Evolutionary conservation across 163 green algal species (phyloP), one percentile per base, ranked within the genome.

Genomic region (Coccomyxa subellipsoidea): DNA sequence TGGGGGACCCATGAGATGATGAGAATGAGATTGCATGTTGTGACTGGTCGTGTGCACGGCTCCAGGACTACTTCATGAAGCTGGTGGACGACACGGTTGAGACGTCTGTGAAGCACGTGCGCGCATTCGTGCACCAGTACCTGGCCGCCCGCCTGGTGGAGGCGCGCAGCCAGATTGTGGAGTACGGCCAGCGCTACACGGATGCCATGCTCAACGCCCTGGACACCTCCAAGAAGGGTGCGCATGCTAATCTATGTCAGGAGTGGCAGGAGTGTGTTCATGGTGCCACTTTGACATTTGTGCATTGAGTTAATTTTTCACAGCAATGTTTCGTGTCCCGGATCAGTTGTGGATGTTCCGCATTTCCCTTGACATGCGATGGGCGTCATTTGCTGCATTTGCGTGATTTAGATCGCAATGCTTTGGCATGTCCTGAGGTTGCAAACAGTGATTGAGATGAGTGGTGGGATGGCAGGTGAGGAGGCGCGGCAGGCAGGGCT

Each of bases 31-130:
- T 8, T 59, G 23, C 4, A 23, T 7, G 4, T 18, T 59, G 47
- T 27, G 3, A 12, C 21, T 7, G 2, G 47, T 59, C 15, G 47
- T 10, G 1, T 39, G 10, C 35, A 8, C 23, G 1, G n/a, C 15
- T 82, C 78, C 83, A 87, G 84, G 77, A 83, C 9, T 83, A 87
- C 77, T 87, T 85, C 80, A 83, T 81, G 4, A 35, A 38, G 2
- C 31, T 83, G 69, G 81, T 87, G 25, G 77, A 84, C n/a, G 37
- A 39, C 8, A 85, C 69, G 5, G 66, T 87, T 23, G 80, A 83
- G 37, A 69, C 76, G 1, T 82, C 69, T 21, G 54, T 85, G 2
- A 77, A 35, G 35, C 71, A 82, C 54, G 84, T 85, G 38, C 84
- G 80, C 35, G 53, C 53, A 36, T 87, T 82, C 71, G 84, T 87